phyloP scores from a whole-genome alignment of 192 early-diverging fungal species.

The Coemansia sp. region DNA sequence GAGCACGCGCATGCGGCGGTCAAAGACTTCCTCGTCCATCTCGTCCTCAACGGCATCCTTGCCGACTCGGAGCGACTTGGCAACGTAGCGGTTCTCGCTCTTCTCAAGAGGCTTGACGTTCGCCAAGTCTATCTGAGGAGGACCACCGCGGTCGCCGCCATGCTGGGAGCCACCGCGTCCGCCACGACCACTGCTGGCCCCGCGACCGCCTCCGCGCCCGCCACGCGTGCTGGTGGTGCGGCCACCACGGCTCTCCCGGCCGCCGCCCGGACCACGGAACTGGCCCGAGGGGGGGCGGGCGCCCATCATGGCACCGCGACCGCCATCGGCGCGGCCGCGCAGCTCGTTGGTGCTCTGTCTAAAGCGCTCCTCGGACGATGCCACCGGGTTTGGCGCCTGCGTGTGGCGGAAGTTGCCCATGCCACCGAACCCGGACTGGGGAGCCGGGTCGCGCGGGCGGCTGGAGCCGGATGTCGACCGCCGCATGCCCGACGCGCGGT shows the following conservation, averaged over 20 bases:
- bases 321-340: conserved; percentile 24
- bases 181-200: conserved; percentile 27
- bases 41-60: conserved; percentile 53
- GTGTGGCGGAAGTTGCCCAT: conserved; percentile 53
- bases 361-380: conserved; percentile 49
- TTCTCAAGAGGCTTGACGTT: conserved; percentile 77
- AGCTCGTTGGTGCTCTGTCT: conserved; percentile 43
- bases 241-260: conserved; percentile 58
- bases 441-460: conserved; percentile 30
- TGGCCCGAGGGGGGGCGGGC: conserved; percentile 48
- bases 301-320: conserved; percentile 32
- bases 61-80: conserved; percentile 24
- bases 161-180: conserved; percentile 54
- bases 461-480: conserved; percentile 42
- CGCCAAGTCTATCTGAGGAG: conserved; percentile 27
- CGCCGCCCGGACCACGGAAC: conserved; percentile 51
- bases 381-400: conserved; percentile 17
- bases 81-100: conserved; percentile 79
- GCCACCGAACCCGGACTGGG: conserved; percentile 31
- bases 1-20: conserved; percentile 81
- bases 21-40: conserved; percentile 59
- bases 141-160: conserved; percentile 27
- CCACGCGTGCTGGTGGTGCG: conserved; percentile 53
- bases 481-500: conserved; percentile 49
- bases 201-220: conserved; percentile 58